Evolutionary conservation across 305 asterid genomes (phyloP).

Genomic region (Fraxinus velutina): DNA sequence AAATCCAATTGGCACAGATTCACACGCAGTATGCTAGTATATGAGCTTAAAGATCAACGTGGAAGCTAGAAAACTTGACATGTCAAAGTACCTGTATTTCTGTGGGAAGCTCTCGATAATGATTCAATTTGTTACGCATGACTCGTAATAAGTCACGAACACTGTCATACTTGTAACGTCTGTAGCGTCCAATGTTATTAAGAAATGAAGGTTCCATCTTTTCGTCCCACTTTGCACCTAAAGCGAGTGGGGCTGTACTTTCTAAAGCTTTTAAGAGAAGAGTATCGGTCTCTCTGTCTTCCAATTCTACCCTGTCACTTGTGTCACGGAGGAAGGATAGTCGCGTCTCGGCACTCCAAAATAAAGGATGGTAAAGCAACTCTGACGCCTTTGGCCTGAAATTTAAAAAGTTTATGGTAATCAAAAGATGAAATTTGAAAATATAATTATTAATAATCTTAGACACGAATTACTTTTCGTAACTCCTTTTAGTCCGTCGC

Average conservation of each 20-base stretch:
- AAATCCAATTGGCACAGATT: neutral
- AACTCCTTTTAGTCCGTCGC: neutral
- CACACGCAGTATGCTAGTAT: neutral
- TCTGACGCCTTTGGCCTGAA: slow-evolving; percentile 68
- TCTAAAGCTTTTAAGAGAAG: slow-evolving; percentile 66
- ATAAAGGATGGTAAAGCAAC: slow-evolving; percentile 78
- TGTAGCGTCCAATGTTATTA: slow-evolving; percentile 56
- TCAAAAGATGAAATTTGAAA: neutral
- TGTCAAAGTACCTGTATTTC: slow-evolving; percentile 66
- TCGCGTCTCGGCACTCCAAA: slow-evolving; percentile 86
- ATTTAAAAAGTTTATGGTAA: neutral
- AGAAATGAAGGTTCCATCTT: slow-evolving; percentile 71
- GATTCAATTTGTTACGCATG: slow-evolving; percentile 88
- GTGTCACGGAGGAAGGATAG: slow-evolving; percentile 83
- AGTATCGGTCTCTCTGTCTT: slow-evolving; percentile 60
- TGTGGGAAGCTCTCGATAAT: slow-evolving; percentile 80
- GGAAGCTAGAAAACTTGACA: neutral
- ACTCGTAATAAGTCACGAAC: slow-evolving; percentile 85
- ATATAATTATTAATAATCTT: neutral
- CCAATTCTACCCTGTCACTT: slow-evolving; percentile 86
- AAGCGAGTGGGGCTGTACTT: slow-evolving; percentile 55
- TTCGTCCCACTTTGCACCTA: slow-evolving; percentile 80
- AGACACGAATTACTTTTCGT: neutral
- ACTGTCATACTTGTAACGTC: slow-evolving; percentile 73
- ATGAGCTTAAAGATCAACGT: neutral